A percentile compares a stretch with the other conserved stretches of the same genome.
Conservation (phyloP, 495 filamentous ascomycete genomes). For the Xylaria venustula region DNA sequence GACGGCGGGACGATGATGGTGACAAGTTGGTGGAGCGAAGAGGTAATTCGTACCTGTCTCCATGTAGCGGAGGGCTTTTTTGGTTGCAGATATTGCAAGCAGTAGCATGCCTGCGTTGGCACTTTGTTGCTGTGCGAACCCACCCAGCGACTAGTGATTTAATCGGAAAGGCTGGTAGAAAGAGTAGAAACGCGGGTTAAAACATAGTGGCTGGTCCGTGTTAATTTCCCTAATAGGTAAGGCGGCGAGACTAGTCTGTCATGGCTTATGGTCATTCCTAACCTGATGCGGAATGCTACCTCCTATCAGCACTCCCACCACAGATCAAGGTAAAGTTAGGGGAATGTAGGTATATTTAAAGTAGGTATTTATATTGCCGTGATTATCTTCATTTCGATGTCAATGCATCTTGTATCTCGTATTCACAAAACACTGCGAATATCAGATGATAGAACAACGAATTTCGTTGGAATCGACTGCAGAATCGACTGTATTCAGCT, state of each 20-base stretch:
- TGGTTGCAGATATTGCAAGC: conserved; percentile 5
- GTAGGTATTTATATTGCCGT: not conserved
- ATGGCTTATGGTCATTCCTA: no score
- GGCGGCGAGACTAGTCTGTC: not conserved
- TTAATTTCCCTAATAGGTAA: not conserved
- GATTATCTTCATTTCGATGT: not conserved
- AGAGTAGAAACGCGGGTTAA: conserved; percentile 14
- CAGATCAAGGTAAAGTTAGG: no score
- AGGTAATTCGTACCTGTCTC: not conserved
- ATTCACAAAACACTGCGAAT: no score
- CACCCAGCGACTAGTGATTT: conserved; percentile 16
- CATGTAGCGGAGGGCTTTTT: not conserved
- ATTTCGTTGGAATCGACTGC: no score
- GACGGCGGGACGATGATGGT: not conserved
- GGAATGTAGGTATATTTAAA: no score
- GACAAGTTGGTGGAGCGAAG: not conserved
- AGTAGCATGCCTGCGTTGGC: conserved; percentile 2
- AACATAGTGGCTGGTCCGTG: conserved; percentile 1
- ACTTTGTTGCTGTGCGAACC: conserved; percentile 18
- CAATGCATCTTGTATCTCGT: not conserved
- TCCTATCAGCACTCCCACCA: no score
- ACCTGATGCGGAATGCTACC: no score
- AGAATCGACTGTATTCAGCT: not conserved
- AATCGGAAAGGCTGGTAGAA: conserved; percentile 26
- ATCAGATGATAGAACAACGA: no score